These are phyloP conservation scores for Trametes villosa DNA, from an alignment of 768 basidiomycete genomes.

Conservation along the genomic window DNA sequence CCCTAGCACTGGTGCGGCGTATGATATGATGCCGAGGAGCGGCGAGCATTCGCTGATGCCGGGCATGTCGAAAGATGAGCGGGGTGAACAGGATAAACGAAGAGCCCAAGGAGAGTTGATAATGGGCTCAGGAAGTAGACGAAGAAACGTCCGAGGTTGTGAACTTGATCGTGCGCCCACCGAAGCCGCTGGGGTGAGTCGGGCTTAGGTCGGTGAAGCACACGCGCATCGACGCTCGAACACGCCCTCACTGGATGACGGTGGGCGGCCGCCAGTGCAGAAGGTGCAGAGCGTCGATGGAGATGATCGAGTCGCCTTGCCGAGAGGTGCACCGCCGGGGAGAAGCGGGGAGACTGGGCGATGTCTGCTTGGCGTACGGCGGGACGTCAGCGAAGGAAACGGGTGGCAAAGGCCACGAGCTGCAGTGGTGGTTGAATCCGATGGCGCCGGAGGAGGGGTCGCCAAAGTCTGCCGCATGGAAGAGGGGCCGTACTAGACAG, in stretches of 20 bases:
- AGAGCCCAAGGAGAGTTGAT: too few species aligned
- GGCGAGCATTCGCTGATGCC: too few species aligned
- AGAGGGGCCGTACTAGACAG: neutral
- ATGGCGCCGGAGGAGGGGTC: neutral
- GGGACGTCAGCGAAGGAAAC: neutral
- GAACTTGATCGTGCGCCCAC: neutral
- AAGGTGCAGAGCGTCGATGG: neutral
- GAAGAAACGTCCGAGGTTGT: neutral
- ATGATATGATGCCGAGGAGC: too few species aligned
- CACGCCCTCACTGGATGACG: neutral
- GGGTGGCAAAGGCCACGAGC: neutral
- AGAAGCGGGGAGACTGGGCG: neutral
- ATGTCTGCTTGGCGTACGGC: neutral
- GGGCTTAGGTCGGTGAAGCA: neutral
- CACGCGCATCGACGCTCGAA: neutral
- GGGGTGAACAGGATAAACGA: too few species aligned
- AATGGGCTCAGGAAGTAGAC: neutral
- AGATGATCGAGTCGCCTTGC: neutral
- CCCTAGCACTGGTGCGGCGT: too few species aligned
- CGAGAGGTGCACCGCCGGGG: neutral
- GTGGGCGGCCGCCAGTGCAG: neutral
- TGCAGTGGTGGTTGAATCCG: too few species aligned
- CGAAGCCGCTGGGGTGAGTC: neutral
- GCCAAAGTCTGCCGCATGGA: conserved; percentile 1
- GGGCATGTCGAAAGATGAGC: too few species aligned